These are phyloP conservation scores for Chrysoporthe deuterocubensis DNA, from an alignment of 2,329 filamentous ascomycete species.

Conservation along the genomic window DNA sequence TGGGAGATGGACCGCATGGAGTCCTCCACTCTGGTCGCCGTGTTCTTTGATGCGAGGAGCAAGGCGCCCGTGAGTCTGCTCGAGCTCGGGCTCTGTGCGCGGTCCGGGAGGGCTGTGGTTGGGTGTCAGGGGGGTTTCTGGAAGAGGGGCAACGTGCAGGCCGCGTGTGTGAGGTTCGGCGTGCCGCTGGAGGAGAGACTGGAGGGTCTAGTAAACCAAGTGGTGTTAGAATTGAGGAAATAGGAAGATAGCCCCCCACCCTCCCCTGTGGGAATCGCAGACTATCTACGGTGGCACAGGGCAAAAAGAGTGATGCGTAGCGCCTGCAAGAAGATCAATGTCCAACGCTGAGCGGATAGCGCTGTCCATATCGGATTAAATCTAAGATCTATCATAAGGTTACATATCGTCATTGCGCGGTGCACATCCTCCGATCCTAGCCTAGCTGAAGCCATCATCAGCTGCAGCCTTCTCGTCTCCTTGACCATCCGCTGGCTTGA, in stretches of 20 bases:
- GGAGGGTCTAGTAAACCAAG: conserved; percentile 40
- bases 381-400: conserved; percentile 24
- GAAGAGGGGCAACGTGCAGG: conserved; percentile 65
- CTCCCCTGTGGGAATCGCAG: no score
- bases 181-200: conserved; percentile 49
- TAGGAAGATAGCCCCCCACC: not conserved
- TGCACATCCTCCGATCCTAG: not conserved
- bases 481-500: conserved; percentile 30
- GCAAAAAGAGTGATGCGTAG: no score
- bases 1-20: conserved; percentile 67
- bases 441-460: conserved; percentile 37
- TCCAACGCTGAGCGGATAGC: conserved; percentile 7
- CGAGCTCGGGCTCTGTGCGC: conserved; percentile 61
- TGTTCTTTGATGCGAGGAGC: conserved; percentile 59
- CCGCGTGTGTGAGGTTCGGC: conserved; percentile 55
- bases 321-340: not conserved
- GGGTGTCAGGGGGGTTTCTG: conserved; percentile 56
- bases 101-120: conserved; percentile 52
- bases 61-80: conserved; percentile 62
- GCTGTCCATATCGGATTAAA: conserved; percentile 17
- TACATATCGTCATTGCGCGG: conserved; percentile 18
- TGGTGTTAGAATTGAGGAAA: conserved; percentile 6
- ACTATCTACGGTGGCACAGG: not conserved
- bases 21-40: conserved; percentile 54
- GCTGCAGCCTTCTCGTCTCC: conserved; percentile 15